Base-by-base conservation (phyloP, 1,284 basidiomycete genomes). In the Boletus sp. region DNA sequence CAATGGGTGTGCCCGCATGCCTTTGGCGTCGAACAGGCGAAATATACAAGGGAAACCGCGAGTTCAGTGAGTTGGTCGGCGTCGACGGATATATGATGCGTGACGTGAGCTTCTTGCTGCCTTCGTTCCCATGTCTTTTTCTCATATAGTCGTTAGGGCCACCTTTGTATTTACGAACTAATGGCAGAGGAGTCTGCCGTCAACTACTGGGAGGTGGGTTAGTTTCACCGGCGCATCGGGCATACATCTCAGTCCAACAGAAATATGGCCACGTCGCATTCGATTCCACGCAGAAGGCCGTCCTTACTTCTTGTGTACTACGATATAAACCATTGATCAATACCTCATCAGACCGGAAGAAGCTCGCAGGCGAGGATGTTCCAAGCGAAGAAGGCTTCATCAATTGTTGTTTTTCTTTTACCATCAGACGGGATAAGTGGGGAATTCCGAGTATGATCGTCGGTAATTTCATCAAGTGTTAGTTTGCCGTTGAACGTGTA, bases 21-120 rank as follows among this genome's bases (percentile, higher is more conserved):
- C 83, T 99, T 9, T 99, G 97, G 97, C 83, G 96, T 33, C 81
- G 97, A 52, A 98, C 97, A 2, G 97, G 97, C 30, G 96, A 99
- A 78, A 98, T 99, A 62, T 98, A 98, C 82, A 98, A 96, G 78
- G 97, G 89, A 44, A 99, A 99, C 74, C 87, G 94, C 62, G 95
- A 98, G 77, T 97, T 97, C 76, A 89, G 93, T 6, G 92, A 94
- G 68, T 79, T 97, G 4, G 89, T 95, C 21, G 92, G 93, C 3
- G 83, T 94, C 3, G 90, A 93, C 63, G 91, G 92, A 33, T 86
- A 87, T 64, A 87, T 89, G 83, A 83, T 94, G 72, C 85, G 91
- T 21, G 91, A 94, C 63, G 91, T 89, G 66, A 70, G 84, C 27
- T 13, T 78, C n/a, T 21, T 21, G 11, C 8, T 7, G 64, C 61